Base-by-base conservation (phyloP, 805 yeast genomes). In the Grigorovia yakushimaensis region DNA sequence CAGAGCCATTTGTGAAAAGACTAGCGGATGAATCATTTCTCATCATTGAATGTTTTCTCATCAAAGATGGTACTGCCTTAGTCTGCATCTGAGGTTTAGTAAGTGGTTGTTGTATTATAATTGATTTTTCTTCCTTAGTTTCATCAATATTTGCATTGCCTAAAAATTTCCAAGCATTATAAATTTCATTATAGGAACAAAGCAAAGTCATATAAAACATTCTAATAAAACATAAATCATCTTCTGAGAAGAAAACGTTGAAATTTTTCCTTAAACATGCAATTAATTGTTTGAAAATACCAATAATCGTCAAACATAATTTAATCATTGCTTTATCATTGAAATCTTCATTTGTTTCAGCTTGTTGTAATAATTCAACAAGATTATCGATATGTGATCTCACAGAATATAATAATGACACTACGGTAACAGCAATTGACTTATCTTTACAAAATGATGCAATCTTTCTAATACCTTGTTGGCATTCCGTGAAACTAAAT, bases 101-200 rank as follows among this genome's bases (percentile, higher is more conserved):
- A 19, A 33, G 19, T n/a, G 35, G 35, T 20, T 39, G 42, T 44
- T 40, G 39, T 15, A 33, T 33, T 3, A n/a, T 7, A 15, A 3
- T n/a, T 13, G 37, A 17, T 13, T 13, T 11, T 13, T 15, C 37
- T 15, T 33, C 15, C 6, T 3, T 33, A 4, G 42, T 18, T 36
- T 23, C 43, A 11, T 22, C 15, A 24, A 24, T 27, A 27, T 17
- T 40, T n/a, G 38, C 22, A 21, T 30, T 39, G 30, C 43, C 40
- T 15, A 45, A 39, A 37, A 58, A 61, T 47, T 65, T 69, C 72
- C 81, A 81, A 0, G 88, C 84, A 60, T 84, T 84, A 54, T 71
- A 73, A 44, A 84, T 66, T 60, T 84, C 93, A 47, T 76, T 74
- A 51, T 83, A 76, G 0, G 85, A 74, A 33, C 85, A 82, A 56